These are phyloP conservation scores for Cordyceps tenuipes DNA, from an alignment of 2,329 filamentous ascomycete genomes.

Conservation along the genomic window DNA sequence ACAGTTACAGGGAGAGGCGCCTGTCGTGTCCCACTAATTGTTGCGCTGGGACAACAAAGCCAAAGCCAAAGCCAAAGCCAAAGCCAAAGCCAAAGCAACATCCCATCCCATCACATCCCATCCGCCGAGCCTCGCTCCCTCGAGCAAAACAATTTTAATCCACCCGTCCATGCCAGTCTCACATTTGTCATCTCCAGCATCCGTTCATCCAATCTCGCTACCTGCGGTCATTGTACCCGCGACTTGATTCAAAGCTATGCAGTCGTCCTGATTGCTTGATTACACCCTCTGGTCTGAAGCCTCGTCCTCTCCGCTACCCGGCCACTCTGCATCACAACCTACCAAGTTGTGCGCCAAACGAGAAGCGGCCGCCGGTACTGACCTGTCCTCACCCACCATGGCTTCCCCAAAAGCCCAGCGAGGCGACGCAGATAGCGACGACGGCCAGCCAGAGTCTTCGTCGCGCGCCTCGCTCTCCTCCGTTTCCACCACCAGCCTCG, in stretches of 20 bases:
- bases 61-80: too few relatives aligned
- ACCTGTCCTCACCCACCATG: neutral
- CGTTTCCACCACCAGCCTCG: conserved; percentile 73
- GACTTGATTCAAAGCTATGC: neutral
- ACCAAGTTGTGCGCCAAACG: neutral
- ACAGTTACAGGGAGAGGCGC: too few relatives aligned
- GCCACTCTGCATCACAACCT: neutral
- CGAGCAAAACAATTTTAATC: neutral
- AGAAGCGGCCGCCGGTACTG: neutral
- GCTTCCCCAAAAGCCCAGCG: neutral
- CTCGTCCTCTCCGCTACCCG: neutral
- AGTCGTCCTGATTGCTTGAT: conserved; percentile 1
- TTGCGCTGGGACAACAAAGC: too few relatives aligned
- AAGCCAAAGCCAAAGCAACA: neutral
- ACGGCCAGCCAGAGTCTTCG: conserved; percentile 19
- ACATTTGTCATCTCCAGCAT: neutral
- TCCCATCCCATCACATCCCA: neutral
- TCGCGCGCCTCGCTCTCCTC: conserved; percentile 60
- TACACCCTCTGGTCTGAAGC: neutral
- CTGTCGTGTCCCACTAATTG: neutral
- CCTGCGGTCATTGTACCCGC: neutral
- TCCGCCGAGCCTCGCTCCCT: neutral
- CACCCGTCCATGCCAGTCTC: conserved; percentile 4
- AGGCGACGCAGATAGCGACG: neutral
- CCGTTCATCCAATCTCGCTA: neutral